Evolutionary conservation across 805 yeast genomes (phyloP).

Genomic region (Candida qinlingensis): DNA sequence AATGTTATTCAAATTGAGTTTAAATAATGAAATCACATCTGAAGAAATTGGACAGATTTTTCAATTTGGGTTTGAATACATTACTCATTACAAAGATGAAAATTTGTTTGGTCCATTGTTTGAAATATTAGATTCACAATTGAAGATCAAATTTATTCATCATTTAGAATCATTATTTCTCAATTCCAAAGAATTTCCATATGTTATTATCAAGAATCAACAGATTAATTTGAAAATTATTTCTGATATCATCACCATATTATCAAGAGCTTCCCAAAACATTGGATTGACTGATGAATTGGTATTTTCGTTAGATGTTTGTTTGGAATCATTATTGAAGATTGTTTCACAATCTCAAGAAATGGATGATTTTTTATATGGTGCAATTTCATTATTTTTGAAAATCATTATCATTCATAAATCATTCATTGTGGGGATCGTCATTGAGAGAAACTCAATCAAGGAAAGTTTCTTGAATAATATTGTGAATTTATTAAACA

Average conservation of each 20-base stretch:
- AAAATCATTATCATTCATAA: constrained; percentile 57
- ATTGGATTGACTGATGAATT: constrained; percentile 29
- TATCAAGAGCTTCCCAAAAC: constrained; percentile 15
- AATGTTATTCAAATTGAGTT: constrained; percentile 29
- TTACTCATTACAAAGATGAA: not conserved
- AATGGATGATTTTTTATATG: constrained; percentile 10
- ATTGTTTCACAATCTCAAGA: constrained; percentile 17
- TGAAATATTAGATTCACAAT: constrained; percentile 28
- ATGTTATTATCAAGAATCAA: constrained; percentile 10
- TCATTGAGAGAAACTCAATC: constrained; percentile 36
- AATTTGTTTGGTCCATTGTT: constrained; percentile 34
- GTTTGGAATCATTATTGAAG: constrained; percentile 33
- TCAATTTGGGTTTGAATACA: constrained; percentile 8
- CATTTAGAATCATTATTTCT: constrained; percentile 38
- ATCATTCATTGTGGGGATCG: constrained; percentile 40
- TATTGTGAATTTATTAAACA: constrained; percentile 40
- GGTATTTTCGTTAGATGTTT: constrained; percentile 35
- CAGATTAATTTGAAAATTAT: constrained; percentile 10
- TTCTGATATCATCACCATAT: constrained; percentile 16
- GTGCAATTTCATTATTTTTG: constrained; percentile 42
- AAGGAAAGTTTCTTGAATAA: constrained; percentile 43
- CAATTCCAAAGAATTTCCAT: constrained; percentile 36
- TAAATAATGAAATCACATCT: constrained; percentile 14
- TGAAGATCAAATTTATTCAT: constrained; percentile 30
- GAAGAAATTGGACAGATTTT: constrained; percentile 11